Percentiles rank a stretch among this genome's conserved stretches.
Evolutionary conservation across 495 filamentous ascomycete species (phyloP).

Genomic region (Tuber borchii): DNA sequence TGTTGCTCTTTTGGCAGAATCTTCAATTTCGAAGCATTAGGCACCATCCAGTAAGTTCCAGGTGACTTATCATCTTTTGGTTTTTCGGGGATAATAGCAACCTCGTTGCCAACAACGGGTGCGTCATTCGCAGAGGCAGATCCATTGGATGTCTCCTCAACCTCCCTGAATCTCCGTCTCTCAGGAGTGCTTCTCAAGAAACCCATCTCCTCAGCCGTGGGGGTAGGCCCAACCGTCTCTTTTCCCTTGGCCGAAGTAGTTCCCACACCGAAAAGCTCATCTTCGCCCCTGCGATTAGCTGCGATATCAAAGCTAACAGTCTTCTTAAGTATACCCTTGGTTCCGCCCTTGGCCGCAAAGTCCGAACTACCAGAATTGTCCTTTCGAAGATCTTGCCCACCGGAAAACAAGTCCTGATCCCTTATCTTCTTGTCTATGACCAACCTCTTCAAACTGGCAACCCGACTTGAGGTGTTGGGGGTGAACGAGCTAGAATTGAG

Average conservation of each 20-base stretch:
- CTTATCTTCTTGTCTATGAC: conserved; percentile 80
- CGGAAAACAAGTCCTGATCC: conserved; percentile 40
- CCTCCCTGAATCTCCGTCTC: conserved; percentile 46
- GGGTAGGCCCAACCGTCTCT: conserved; percentile 48
- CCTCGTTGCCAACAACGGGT: conserved; percentile 66
- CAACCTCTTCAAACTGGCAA: conserved; percentile 73
- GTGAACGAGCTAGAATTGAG: conserved; percentile 81
- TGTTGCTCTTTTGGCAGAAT: conserved; percentile 68
- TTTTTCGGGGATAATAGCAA: conserved; percentile 56
- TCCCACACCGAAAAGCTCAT: conserved; percentile 43
- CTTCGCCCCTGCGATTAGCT: conserved; percentile 45
- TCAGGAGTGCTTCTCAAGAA: conserved; percentile 52
- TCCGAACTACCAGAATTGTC: conserved; percentile 42
- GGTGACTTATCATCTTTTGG: conserved; percentile 35
- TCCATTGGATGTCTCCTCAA: conserved; percentile 50
- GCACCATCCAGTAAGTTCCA: conserved; percentile 71
- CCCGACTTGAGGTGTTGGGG: conserved; percentile 55
- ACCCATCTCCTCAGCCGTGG: conserved; percentile 60
- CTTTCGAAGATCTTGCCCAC: conserved; percentile 59
- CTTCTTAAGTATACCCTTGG: conserved; percentile 64
- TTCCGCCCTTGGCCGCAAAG: conserved; percentile 32
- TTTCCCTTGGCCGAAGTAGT: conserved; percentile 47
- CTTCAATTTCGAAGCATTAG: conserved; percentile 60
- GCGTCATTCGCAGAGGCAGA: conserved; percentile 54
- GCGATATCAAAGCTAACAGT: conserved; percentile 81